A percentile compares a stretch with the other conserved stretches of the same genome.
phyloP scores from a whole-genome alignment of 1,139 yeast genomes.

The Saccharomyces hybrid region DNA sequence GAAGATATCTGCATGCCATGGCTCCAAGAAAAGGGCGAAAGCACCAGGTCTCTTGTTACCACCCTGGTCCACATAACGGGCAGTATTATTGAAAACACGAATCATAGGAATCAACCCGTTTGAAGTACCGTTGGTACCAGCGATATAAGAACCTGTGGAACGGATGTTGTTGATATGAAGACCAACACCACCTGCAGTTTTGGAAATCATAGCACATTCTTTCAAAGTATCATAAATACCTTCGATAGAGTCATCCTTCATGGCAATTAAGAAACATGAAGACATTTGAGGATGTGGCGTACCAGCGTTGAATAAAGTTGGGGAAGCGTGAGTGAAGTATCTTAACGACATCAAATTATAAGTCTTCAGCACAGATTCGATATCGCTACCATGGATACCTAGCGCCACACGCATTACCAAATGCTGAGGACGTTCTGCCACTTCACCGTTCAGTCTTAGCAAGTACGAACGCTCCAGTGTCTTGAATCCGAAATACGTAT shows the following conservation, averaged over 20 bases:
- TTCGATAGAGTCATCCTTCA: slow-evolving; percentile 85
- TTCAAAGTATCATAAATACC: slow-evolving; percentile 83
- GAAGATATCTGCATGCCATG: slow-evolving; percentile 86
- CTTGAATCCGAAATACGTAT: slow-evolving; percentile 81
- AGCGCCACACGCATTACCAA: slow-evolving; percentile 83
- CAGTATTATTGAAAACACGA: slow-evolving; percentile 83
- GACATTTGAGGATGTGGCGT: slow-evolving; percentile 83
- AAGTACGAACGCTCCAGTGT: slow-evolving; percentile 80
- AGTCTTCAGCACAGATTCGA: slow-evolving; percentile 66
- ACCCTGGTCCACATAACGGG: slow-evolving; percentile 89
- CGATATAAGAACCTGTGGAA: slow-evolving; percentile 77
- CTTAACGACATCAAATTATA: slow-evolving; percentile 78
- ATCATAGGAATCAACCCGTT: slow-evolving; percentile 87
- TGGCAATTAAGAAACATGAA: slow-evolving; percentile 80
- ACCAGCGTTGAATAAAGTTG: slow-evolving; percentile 85
- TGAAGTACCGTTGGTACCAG: slow-evolving; percentile 85
- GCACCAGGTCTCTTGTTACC: slow-evolving; percentile 95
- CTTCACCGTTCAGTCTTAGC: slow-evolving; percentile 58
- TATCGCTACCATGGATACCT: slow-evolving; percentile 75
- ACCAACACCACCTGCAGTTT: slow-evolving; percentile 90
- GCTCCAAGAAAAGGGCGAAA: slow-evolving; percentile 79
- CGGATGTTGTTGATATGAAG: slow-evolving; percentile 77
- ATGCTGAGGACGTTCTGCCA: slow-evolving; percentile 88
- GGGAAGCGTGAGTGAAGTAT: slow-evolving; percentile 83
- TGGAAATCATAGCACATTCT: slow-evolving; percentile 79